Evolutionary conservation across 176 grass and related monocot genomes (phyloP), one percentile per base, ranked within the genome.

Genomic region (Poa annua): DNA sequence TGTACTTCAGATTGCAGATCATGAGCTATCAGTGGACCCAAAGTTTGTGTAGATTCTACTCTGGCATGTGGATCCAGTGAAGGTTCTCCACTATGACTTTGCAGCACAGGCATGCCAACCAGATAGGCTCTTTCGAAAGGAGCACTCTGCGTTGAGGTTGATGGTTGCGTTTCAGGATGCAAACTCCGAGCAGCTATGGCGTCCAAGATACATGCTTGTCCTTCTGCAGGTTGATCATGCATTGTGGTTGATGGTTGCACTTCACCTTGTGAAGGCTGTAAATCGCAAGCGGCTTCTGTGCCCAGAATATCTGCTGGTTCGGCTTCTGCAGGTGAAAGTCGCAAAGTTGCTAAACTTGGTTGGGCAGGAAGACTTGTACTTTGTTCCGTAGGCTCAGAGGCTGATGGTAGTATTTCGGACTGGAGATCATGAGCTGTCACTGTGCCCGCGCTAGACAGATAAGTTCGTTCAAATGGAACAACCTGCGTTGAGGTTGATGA

Each of bases 281-380:
- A 66, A 68, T 36, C 34, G 11, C 9, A 26, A 83, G 64, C 60
- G 38, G 68, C 17, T 5, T 83, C 86, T 3, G 19, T 42, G 29
- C 48, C 60, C 57, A 85, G 38, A 50, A 49, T 66, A 80, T 66
- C 61, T 36, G 85, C 51, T 33, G 38, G 15, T 33, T 77, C 82
- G 45, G 84, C 65, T 85, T 85, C 81, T 83, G 51, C 83, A 33
- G 24, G 41, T 62, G 54, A 51, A 72, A 80, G 76, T 52, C 14
- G 53, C 1, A 5, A 80, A 72, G 57, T 63, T 80, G 45, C 54
- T 53, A 41, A n/a, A 11, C 48, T 74, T 63, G 42, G 45, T 54
- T 65, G 32, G 57, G 68, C 55, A 63, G 55, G 67, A 10, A 19
- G 45, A 71, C 35, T 44, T 22, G 65, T 44, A 39, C 52, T 78